phyloP scores from a whole-genome alignment of 768 basidiomycete genomes.

The Suillus plorans region DNA sequence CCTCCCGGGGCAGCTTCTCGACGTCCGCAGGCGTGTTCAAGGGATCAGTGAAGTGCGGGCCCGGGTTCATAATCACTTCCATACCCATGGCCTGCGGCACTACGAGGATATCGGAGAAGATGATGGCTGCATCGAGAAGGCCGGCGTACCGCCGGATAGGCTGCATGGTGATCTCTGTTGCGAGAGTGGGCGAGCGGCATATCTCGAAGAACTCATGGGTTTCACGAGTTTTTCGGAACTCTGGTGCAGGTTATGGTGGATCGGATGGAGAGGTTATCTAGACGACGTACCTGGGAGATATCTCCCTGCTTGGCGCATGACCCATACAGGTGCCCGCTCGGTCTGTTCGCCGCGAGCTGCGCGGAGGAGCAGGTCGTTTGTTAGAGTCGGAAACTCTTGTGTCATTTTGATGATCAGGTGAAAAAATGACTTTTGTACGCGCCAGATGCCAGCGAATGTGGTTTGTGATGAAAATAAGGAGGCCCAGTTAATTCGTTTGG shows the following conservation, averaged over 20 bases:
- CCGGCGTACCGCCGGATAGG: conserved; percentile 87
- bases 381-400: conserved; percentile 63
- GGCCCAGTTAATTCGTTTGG: neutral
- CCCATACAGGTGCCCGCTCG: conserved; percentile 95
- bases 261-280: conserved; percentile 1
- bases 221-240: conserved; percentile 86
- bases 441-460: neutral
- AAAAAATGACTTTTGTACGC: neutral
- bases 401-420: conserved; percentile 28
- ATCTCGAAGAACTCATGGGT: conserved; percentile 93
- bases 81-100: conserved; percentile 98
- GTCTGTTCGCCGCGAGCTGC: conserved; percentile 88
- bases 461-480: neutral
- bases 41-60: conserved; percentile 85
- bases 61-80: conserved; percentile 92
- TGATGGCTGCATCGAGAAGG: conserved; percentile 92
- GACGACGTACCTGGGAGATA: conserved; percentile 81
- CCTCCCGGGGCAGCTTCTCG: conserved; percentile 52
- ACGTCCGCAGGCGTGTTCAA: conserved; percentile 77
- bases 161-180: conserved; percentile 87
- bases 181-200: conserved; percentile 88
- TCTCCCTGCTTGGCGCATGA: conserved; percentile 96
- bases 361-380: conserved; percentile 87
- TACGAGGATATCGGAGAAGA: conserved; percentile 98
- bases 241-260: conserved; percentile 38